Conservation (phyloP, 2,329 filamentous ascomycete species). For the Cladophialophora carrionii region DNA sequence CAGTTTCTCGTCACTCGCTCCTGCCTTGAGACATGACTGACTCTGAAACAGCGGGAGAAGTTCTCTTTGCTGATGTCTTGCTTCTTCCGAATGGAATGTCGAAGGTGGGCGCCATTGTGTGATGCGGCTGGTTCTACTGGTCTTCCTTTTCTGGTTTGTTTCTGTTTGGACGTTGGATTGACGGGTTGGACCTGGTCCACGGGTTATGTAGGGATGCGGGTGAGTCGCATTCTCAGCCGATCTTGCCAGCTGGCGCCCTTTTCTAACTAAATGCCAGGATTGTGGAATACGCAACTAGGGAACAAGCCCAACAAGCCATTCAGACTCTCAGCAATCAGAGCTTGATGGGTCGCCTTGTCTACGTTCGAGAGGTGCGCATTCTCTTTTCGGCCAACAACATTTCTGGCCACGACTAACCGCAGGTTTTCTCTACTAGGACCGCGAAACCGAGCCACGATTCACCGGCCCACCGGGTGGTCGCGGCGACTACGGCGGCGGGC, state of each 20-base stretch:
- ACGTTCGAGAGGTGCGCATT: conserved; percentile 83
- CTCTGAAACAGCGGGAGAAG: conserved; percentile 79
- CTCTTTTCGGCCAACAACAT: not conserved
- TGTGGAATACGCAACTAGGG: conserved; percentile 99
- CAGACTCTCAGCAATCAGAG: conserved; percentile 98
- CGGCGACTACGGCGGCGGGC: conserved; percentile 64
- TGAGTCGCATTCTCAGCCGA: conserved; percentile 58
- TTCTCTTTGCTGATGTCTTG: conserved; percentile 98
- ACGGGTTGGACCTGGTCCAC: conserved; percentile 93
- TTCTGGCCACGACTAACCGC: conserved; percentile 4
- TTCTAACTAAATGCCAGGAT: conserved; percentile 63
- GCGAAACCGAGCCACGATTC: conserved; percentile 96
- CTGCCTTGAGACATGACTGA: conserved; percentile 41
- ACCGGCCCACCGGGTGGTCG: conserved; percentile 74
- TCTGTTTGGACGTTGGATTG: conserved; percentile 95
- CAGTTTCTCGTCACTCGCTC: conserved; percentile 26
- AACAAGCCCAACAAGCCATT: conserved; percentile 97
- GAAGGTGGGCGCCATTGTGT: conserved; percentile 98
- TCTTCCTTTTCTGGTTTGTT: conserved; percentile 56
- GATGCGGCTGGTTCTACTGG: conserved; percentile 81
- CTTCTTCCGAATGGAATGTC: conserved; percentile 99
- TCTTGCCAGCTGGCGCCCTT: not conserved
- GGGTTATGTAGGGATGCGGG: conserved; percentile 99
- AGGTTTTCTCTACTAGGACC: conserved; percentile 66
- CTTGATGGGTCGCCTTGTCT: conserved; percentile 96